Evolutionary conservation across 768 basidiomycete genomes (phyloP), one percentile per base, ranked within the genome.

Genomic region (Trametes maxima): DNA sequence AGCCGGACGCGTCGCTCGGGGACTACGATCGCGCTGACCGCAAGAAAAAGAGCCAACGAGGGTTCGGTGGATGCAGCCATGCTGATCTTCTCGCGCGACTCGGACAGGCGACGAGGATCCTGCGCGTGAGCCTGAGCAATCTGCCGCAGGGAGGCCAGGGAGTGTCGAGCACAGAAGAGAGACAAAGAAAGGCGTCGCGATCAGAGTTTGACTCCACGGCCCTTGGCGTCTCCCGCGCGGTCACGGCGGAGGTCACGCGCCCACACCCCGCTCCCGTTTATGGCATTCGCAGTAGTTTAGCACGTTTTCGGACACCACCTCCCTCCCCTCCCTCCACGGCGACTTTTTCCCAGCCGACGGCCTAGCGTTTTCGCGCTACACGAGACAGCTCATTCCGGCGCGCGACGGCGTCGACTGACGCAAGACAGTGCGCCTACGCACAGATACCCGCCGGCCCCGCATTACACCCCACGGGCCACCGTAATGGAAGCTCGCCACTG

Each of bases 1-100:
- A 52, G 60, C 35, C 40, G 19, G 42, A 16, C 44, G 46, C 45
- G 51, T 47, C 53, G 17, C 12, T 40, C 24, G 46, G 36, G 8
- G 44, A 21, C 25, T 35, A 14, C 22, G 14, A 43, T 60, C n/a
- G 37, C 22, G 51, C 65, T 65, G 58, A 68, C 69, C 60, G 56
- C 55, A 12, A 70, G 64, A 45, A 68, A 65, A 3, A 6, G 62
- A 2, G 65, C 53, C 14, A 70, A 60, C 21, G 61, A 56, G 14
- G 39, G 60, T 40, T 47, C 59, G 47, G 22, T 59, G 36, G 54
- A 13, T 33, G 39, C 6, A 33, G 50, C 51, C 57, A 65, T 56
- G 21, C n/a, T 21, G 3, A 36, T 47, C 22, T 24, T 37, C 33
- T 16, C 28, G 19, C 28, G 28, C 3, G 28, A 33, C 28, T 33